phyloP scores from a whole-genome alignment of 2,329 filamentous ascomycete species.

The Colletotrichum sp. region DNA sequence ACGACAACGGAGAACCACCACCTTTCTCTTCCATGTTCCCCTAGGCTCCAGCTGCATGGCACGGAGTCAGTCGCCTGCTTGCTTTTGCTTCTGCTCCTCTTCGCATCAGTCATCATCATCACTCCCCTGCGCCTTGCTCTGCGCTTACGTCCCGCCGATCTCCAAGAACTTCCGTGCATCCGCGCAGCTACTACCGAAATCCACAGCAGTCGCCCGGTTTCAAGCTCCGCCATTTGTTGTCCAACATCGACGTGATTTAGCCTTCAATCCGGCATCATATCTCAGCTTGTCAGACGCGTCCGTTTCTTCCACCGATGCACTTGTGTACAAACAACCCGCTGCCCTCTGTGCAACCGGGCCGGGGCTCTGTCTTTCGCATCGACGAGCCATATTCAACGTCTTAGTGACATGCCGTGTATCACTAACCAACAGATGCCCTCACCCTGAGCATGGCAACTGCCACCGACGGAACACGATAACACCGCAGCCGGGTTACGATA shows the following conservation, averaged over 20 bases:
- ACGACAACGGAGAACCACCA: neutral
- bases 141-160: neutral
- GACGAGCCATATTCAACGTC: neutral
- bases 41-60: slow-evolving; percentile 6
- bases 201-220: neutral
- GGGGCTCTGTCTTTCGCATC: neutral
- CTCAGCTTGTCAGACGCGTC: neutral
- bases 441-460: neutral
- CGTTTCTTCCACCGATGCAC: neutral
- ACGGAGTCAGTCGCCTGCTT: slow-evolving; percentile 13
- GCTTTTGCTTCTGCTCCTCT: neutral
- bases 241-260: neutral
- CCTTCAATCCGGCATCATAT: neutral
- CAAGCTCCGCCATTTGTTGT: neutral
- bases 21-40: neutral
- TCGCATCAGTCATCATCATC: neutral
- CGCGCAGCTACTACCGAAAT: neutral
- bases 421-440: neutral
- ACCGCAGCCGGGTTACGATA: neutral
- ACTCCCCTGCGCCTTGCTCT: neutral
- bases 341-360: neutral
- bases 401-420: neutral
- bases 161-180: neutral
- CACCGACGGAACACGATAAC: neutral
- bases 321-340: neutral